phyloP scores from a whole-genome alignment of 2,329 filamentous ascomycete genomes.

The Verruconis gallopava region DNA sequence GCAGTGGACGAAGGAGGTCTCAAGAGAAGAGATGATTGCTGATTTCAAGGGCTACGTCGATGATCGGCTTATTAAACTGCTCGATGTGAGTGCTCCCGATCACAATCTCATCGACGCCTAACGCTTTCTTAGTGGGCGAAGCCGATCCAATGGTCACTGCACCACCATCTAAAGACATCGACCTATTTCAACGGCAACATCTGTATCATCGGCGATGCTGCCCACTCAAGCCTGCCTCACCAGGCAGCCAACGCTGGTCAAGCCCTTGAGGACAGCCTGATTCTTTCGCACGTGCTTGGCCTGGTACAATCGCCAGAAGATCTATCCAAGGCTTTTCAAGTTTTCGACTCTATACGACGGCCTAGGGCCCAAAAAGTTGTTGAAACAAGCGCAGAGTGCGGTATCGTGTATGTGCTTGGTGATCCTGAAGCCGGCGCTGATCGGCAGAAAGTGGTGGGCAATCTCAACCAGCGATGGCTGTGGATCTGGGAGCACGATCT shows the following conservation, averaged over 20 bases:
- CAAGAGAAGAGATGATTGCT: constrained; percentile 16
- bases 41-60: constrained; percentile 13
- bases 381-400: constrained; percentile 2
- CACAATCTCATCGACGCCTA: no score
- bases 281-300: constrained; percentile 7
- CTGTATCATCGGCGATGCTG: constrained; percentile 26
- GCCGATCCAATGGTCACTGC: constrained; percentile 20
- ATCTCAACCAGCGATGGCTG: background rate
- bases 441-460: constrained; percentile 1
- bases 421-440: constrained; percentile 12
- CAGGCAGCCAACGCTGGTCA: constrained; percentile 27
- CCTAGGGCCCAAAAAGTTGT: constrained; percentile 6
- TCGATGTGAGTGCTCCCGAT: background rate
- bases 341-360: constrained; percentile 7
- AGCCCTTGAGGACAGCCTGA: constrained; percentile 25
- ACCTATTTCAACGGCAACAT: constrained; percentile 23
- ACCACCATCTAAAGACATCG: constrained; percentile 21
- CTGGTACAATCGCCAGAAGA: constrained; percentile 7
- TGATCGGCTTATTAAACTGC: background rate
- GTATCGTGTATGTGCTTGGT: constrained; percentile 2
- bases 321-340: constrained; percentile 2
- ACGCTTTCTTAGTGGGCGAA: background rate
- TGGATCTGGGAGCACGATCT: constrained; percentile 9
- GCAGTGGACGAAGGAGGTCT: constrained; percentile 13
- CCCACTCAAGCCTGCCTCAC: constrained; percentile 26